Evolutionary conservation across 1,139 yeast genomes (phyloP), one percentile per base, ranked within the genome.

Genomic region (Eremothecium gossypii): DNA sequence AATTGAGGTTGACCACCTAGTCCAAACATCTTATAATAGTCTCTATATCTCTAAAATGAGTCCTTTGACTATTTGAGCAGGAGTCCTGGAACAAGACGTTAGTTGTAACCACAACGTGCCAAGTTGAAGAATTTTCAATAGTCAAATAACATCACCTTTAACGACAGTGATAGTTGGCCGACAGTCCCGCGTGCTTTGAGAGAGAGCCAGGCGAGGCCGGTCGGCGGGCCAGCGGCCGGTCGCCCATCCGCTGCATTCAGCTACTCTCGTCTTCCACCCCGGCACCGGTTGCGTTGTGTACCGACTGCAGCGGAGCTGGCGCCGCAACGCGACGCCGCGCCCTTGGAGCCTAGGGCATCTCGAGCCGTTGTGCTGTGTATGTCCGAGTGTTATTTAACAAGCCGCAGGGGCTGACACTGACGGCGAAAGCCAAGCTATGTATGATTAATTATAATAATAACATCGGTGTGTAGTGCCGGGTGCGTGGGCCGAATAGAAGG

Each of bases 1-100:
- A 79, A 61, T 64, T 79, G 85, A 50, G 89, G 87, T 53, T 80
- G 69, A 45, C 76, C 71, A 49, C 86, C 85, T 55, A 91, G 74
- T 62, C 98, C 98, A 23, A 41, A 41, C 44, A 41, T 41, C n/a
- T 30, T 40, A 11, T 5, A 17, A 32, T 29, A 29, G 5, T 11
- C 31, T 3, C 3, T 11, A 29, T 29, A 12, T 29, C 31, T 11
- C 31, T 11, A 29, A 29, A 29, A 29, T 29, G 31, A 12, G 13
- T n/a, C 31, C 13, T n/a, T 12, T 29, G 31, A 12, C 13, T 29
- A 11, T 29, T 12, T 5, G 11, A 29, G 11, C 31, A 11, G 13
- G 11, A 29, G 11, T n/a, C 13, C 6, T 11, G 31, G 31, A 29
- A 12, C 13, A 5, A 29, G 13, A 5, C 31, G 31, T 29, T 11